These are phyloP conservation scores for Daldinia grandis DNA, from an alignment of 495 filamentous ascomycete genomes.

Conservation along the genomic window DNA sequence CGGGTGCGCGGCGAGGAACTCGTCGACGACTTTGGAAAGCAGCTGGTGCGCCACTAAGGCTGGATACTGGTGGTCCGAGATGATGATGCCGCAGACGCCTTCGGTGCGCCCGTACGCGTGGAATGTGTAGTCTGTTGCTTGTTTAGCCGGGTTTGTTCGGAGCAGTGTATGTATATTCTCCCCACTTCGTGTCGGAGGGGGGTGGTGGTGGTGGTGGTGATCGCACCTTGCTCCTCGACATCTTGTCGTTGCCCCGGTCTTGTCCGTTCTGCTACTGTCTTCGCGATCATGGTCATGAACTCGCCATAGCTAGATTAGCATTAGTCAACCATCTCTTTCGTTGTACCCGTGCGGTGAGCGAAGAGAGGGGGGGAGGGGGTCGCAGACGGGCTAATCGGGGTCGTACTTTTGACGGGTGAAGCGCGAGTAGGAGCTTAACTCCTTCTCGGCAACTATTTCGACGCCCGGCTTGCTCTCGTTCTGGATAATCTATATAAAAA, in stretches of 20 bases:
- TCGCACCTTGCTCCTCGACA: slow-evolving; percentile 82
- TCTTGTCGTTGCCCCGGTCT: slow-evolving; percentile 88
- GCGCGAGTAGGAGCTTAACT: slow-evolving; percentile 80
- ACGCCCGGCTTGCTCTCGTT: slow-evolving; percentile 81
- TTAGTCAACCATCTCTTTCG: slow-evolving; percentile 25
- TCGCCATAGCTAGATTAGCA: slow-evolving; percentile 59
- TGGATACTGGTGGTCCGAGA: slow-evolving; percentile 90
- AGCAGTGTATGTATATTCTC: not conserved
- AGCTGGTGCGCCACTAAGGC: slow-evolving; percentile 91
- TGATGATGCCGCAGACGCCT: slow-evolving; percentile 87
- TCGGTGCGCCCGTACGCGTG: slow-evolving; percentile 90
- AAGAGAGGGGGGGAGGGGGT: not conserved
- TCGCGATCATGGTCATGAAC: slow-evolving; percentile 74
- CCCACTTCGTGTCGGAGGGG: not conserved
- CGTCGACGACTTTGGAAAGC: slow-evolving; percentile 89
- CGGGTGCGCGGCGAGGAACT: slow-evolving; percentile 86
- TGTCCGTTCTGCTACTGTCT: slow-evolving; percentile 81
- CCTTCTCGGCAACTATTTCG: slow-evolving; percentile 81
- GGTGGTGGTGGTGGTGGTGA: not conserved
- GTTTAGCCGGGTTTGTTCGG: not conserved
- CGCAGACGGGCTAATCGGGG: not conserved
- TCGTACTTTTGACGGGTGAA: slow-evolving; percentile 76
- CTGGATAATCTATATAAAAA: slow-evolving; percentile 71
- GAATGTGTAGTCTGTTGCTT: slow-evolving; percentile 72
- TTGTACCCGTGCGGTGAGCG: not conserved